phyloP scores from a whole-genome alignment of 179 eudicot genomes.

The Patellifolia procumbens region DNA sequence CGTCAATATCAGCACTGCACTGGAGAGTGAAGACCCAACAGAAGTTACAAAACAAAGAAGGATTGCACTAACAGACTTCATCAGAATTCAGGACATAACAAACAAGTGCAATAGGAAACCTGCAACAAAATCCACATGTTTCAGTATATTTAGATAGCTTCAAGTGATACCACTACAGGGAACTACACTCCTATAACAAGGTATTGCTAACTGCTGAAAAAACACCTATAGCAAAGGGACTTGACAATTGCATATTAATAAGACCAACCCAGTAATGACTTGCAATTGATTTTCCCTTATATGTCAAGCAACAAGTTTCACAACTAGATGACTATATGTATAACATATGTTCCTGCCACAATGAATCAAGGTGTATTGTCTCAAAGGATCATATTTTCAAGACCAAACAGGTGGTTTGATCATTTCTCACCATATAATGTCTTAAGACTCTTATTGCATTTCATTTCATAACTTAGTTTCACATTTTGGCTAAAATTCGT shows the following conservation, averaged over 20 bases:
- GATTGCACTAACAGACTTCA: neutral
- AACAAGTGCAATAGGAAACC: neutral
- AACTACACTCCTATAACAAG: neutral
- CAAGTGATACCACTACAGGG: neutral
- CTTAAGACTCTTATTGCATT: slow-evolving; percentile 6
- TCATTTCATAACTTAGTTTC: neutral
- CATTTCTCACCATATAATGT: neutral
- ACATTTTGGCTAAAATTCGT: neutral
- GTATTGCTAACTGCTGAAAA: neutral
- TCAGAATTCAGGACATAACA: neutral
- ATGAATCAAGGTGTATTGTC: slow-evolving; percentile 2
- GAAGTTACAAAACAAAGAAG: neutral
- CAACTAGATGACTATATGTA: neutral
- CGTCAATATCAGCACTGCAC: slow-evolving; percentile 13
- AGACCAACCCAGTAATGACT: neutral
- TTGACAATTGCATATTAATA: neutral
- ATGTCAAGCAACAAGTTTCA: neutral
- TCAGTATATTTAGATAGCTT: neutral
- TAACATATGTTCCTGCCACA: neutral
- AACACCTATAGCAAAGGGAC: neutral
- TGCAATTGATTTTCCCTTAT: neutral
- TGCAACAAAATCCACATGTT: neutral
- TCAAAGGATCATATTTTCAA: neutral
- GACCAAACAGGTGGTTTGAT: neutral
- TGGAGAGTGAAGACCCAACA: slow-evolving; percentile 12